These are phyloP conservation scores for Cichorium intybus DNA, from an alignment of 140 eudicot species.

Conservation along the genomic window DNA sequence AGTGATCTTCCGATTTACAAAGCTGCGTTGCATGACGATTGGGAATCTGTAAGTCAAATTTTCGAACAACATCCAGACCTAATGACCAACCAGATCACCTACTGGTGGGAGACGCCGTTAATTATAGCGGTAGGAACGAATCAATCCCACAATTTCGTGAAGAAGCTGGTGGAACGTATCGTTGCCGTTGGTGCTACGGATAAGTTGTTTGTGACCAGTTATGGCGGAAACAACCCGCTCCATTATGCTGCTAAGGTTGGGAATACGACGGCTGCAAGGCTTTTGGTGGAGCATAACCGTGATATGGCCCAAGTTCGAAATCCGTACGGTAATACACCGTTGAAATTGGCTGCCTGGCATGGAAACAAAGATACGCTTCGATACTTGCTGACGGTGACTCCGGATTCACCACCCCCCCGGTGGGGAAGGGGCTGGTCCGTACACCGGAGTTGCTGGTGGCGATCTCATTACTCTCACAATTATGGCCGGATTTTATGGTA, in stretches of 20 bases:
- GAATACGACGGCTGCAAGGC: not conserved
- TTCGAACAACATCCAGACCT: no score
- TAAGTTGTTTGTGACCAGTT: not conserved
- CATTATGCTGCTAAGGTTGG: slow-evolving; percentile 24
- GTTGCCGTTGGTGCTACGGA: not conserved
- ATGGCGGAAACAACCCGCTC: slow-evolving; percentile 1
- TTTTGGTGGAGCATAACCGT: not conserved
- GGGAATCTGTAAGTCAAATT: no score
- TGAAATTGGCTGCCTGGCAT: not conserved
- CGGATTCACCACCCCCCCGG: no score
- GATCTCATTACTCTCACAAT: no score
- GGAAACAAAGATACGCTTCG: no score
- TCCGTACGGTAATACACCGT: not conserved
- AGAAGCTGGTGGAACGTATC: slow-evolving; percentile 6
- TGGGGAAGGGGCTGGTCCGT: no score
- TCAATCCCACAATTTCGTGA: slow-evolving; percentile 5
- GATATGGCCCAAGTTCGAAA: not conserved
- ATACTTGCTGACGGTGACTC: no score
- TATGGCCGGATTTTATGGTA: no score
- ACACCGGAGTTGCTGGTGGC: no score
- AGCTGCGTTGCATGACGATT: no score
- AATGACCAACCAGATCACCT: no score
- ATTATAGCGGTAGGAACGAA: slow-evolving; percentile 20
- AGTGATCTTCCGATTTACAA: no score
- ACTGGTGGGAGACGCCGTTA: slow-evolving; percentile 22